Conservation (phyloP, 257 asterid genomes). For the Anisodus acutangulus region DNA sequence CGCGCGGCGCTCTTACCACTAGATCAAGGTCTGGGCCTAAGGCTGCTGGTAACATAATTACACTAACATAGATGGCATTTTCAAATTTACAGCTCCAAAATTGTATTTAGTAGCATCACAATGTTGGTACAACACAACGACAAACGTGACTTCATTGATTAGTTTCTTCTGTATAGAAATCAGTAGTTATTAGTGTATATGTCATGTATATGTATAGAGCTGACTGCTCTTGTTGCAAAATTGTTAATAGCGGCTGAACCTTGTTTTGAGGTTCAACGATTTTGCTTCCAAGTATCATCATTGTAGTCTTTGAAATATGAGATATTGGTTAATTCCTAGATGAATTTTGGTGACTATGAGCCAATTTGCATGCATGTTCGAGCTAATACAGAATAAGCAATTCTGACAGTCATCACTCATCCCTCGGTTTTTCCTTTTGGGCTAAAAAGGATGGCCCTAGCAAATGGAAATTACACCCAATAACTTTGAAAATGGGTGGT, state of each 20-base stretch:
- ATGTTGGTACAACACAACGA: constrained; percentile 6
- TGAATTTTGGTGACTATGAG: background rate
- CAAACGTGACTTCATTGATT: constrained; percentile 12
- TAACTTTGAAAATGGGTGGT: too few relatives aligned
- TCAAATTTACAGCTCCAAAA: constrained; percentile 8
- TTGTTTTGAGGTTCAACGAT: background rate
- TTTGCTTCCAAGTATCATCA: background rate
- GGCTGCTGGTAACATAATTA: constrained; percentile 13
- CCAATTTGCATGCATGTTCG: constrained; percentile 6
- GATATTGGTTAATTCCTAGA: background rate
- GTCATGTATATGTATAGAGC: background rate
- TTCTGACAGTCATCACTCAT: background rate
- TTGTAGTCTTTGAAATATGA: background rate
- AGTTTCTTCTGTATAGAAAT: background rate
- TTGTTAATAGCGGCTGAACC: constrained; percentile 7
- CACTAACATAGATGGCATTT: constrained; percentile 25
- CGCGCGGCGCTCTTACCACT: background rate
- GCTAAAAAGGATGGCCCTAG: background rate
- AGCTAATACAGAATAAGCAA: background rate
- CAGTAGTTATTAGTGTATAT: constrained; percentile 24
- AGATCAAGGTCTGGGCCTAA: background rate
- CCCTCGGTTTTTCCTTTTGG: background rate
- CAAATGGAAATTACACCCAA: too few relatives aligned
- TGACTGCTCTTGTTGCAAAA: background rate
- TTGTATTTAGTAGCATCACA: constrained; percentile 17